These are phyloP conservation scores for Solanum hybrid DNA, from an alignment of 305 asterid species.

Conservation along the genomic window DNA sequence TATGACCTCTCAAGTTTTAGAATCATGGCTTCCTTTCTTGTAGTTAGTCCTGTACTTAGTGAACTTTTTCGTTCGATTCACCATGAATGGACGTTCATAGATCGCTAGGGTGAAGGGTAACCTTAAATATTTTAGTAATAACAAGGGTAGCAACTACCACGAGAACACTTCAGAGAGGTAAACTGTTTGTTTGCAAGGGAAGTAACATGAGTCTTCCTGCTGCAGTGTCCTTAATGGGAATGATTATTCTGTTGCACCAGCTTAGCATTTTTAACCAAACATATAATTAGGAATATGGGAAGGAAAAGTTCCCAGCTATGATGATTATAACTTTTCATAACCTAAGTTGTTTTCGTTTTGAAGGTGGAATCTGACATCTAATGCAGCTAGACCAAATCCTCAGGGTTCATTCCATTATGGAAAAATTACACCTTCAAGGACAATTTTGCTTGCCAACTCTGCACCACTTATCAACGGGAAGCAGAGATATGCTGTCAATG, in stretches of 20 bases:
- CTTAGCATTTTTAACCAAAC: neutral
- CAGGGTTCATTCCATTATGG: slow-evolving; percentile 86
- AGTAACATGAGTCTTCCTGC: neutral
- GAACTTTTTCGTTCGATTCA: neutral
- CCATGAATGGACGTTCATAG: neutral
- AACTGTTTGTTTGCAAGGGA: neutral
- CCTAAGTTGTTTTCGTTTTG: slow-evolving; percentile 1
- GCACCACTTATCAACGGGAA: slow-evolving; percentile 51
- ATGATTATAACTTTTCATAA: neutral
- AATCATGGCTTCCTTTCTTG: neutral
- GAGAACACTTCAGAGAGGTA: neutral
- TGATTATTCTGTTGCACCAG: neutral
- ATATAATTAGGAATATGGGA: neutral
- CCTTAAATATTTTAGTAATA: neutral
- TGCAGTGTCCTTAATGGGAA: neutral
- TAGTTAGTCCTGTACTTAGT: neutral
- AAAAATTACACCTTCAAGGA: slow-evolving; percentile 40
- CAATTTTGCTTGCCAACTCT: slow-evolving; percentile 57
- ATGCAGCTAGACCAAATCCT: slow-evolving; percentile 84
- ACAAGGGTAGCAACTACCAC: neutral
- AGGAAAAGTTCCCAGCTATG: neutral
- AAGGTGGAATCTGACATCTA: slow-evolving; percentile 76
- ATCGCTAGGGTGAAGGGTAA: neutral
- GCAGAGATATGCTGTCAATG: slow-evolving; percentile 61
- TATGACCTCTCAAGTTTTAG: neutral